Conservation (phyloP, 106 monocot species). For the Triglochin maritima region DNA sequence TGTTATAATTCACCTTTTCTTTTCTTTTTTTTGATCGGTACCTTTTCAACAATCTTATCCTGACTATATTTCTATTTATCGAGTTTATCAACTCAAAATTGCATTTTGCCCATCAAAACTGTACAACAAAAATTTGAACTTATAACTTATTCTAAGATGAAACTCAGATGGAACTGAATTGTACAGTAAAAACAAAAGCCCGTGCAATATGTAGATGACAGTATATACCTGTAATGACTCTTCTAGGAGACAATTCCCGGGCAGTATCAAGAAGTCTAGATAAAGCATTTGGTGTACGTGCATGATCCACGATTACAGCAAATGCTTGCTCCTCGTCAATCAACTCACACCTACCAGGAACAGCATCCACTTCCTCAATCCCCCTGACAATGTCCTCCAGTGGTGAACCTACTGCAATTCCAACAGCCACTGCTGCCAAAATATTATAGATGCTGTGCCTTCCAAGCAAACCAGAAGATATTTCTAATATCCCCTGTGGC, state of each 20-base stretch:
- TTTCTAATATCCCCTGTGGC: conserved; percentile 79
- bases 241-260: conserved; percentile 55
- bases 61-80: too few species aligned
- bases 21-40: too few species aligned
- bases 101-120: too few species aligned
- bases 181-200: neutral
- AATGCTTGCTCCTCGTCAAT: conserved; percentile 91
- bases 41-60: too few species aligned
- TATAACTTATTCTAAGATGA: too few species aligned
- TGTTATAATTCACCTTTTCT: too few species aligned
- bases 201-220: neutral
- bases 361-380: conserved; percentile 85
- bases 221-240: conserved; percentile 72
- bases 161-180: too few species aligned
- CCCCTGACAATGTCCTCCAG: conserved; percentile 89
- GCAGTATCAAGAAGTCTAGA: conserved; percentile 62
- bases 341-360: conserved; percentile 85
- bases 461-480: conserved; percentile 86
- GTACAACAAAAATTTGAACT: too few species aligned
- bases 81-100: too few species aligned
- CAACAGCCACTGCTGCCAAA: conserved; percentile 86
- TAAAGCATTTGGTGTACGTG: conserved; percentile 53
- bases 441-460: conserved; percentile 76
- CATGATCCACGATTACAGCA: conserved; percentile 83
- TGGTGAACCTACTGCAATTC: conserved; percentile 74